Conservation (phyloP, 306 rosid genomes). For the Inga laurina region DNA sequence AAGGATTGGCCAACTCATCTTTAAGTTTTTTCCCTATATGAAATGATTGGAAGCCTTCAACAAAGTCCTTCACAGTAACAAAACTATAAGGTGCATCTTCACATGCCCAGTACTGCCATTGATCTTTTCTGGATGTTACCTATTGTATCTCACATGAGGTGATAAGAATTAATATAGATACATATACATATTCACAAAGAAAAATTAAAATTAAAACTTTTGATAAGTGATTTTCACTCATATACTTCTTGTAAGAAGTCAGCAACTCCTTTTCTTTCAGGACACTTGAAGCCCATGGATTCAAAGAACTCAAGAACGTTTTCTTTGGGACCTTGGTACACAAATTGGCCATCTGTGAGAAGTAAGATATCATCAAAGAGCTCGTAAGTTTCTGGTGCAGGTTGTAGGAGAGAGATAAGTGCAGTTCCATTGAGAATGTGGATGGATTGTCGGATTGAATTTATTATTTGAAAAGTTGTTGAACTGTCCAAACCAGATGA, state of each 20-base stretch:
- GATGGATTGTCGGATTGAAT: conserved; percentile 69
- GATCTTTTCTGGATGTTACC: conserved; percentile 66
- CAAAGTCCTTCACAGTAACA: conserved; percentile 65
- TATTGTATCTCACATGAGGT: background rate
- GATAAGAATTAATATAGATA: background rate
- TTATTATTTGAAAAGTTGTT: conserved; percentile 80
- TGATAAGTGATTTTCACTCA: conserved; percentile 18
- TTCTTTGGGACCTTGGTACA: conserved; percentile 51
- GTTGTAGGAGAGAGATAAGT: conserved; percentile 77
- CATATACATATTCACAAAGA: background rate
- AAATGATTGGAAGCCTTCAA: conserved; percentile 66
- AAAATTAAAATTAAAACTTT: background rate
- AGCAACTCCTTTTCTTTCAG: conserved; percentile 60
- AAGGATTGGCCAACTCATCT: conserved; percentile 75
- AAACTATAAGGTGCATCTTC: conserved; percentile 67
- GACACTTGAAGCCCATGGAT: conserved; percentile 78
- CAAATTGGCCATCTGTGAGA: conserved; percentile 47
- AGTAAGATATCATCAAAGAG: conserved; percentile 80
- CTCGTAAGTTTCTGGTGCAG: conserved; percentile 87
- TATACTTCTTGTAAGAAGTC: conserved; percentile 53
- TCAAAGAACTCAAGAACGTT: conserved; percentile 62
- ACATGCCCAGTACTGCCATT: conserved; percentile 78
- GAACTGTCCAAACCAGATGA: conserved; percentile 79
- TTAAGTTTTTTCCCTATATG: conserved; percentile 63
- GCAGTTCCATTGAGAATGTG: conserved; percentile 83